Conservation (phyloP, 108 stramenopile genomes). For the Parietichytrium sp. region DNA sequence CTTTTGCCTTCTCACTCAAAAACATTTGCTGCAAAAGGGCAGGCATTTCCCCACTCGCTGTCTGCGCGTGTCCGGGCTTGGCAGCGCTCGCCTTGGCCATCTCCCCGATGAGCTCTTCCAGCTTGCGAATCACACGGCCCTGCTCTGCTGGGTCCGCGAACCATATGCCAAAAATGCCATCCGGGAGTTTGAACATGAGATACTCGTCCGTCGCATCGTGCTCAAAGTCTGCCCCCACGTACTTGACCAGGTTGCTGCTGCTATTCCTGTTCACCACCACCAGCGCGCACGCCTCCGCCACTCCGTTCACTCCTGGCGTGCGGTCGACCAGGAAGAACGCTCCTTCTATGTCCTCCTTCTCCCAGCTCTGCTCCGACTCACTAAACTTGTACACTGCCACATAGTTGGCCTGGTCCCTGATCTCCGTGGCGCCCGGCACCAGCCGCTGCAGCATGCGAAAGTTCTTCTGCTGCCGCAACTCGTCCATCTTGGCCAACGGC, state of each 20-base stretch:
- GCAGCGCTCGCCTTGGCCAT: neutral
- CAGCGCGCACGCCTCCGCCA: neutral
- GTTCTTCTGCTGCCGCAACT: neutral
- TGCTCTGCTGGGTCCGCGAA: neutral
- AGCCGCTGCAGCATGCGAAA: neutral
- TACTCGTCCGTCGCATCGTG: neutral
- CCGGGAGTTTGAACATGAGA: neutral
- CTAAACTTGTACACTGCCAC: neutral
- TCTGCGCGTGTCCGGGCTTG: neutral
- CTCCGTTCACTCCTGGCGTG: too few relatives aligned
- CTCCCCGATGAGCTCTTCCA: neutral
- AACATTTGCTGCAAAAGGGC: conserved; percentile 24
- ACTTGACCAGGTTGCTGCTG: neutral
- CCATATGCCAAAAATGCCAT: neutral
- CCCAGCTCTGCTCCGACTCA: conserved; percentile 5
- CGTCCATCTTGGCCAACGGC: conserved; percentile 22
- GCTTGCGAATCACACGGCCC: too few relatives aligned
- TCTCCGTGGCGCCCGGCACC: neutral
- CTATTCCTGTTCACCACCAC: conserved; percentile 10
- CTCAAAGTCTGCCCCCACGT: neutral
- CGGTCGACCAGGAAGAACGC: conserved; percentile 16
- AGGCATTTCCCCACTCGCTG: neutral
- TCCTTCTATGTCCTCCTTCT: conserved; percentile 32
- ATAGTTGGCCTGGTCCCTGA: neutral
- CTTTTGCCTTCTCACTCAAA: too few relatives aligned